Evolutionary conservation across 1,284 basidiomycete species (phyloP), one percentile per base, ranked within the genome.

Genomic region (Schizophyllum commune): DNA sequence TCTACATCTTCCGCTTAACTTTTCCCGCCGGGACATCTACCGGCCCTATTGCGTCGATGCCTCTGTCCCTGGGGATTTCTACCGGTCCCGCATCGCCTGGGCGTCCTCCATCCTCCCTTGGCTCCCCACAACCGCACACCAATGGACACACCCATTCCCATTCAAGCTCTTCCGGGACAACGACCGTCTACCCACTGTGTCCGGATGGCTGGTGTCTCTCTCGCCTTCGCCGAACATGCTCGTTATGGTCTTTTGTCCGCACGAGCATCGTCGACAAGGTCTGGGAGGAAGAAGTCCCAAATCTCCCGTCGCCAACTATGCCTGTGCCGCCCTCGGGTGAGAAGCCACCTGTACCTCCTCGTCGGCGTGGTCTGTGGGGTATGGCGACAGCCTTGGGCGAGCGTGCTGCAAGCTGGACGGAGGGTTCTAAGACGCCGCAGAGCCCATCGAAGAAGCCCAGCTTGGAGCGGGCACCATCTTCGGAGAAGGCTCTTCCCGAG

Each of bases 191-290:
- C 72, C 88, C 91, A 1, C 76, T 96, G 8, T 92, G 92, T 69
- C 76, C 80, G 21, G 83, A 82, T 56, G 85, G 88, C 13, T 94
- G 92, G 85, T 94, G 92, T 69, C 77, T 94, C 9, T 71, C 80
- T 2, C 82, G 93, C 6, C 76, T 97, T 19, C 83, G 94, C 11
- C 83, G 89, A n/a, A 93, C 94, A 19, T 96, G 94, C 72, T 90
- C 90, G 9, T 78, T 97, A 22, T 97, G 95, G 93, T 86, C 90
- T 20, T 97, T 93, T 70, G 83, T 97, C 52, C 85, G 93, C 32
- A 86, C 83, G 1, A 84, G 89, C 17, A 79, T 97, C 61, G 80
- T 96, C 32, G 90, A 93, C 63, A 88, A 87, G 60, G 77, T 97
- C 1, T 94, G 95, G 89, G 85, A 92, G 62, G 93, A 95, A 66